Conservation (phyloP, 2,329 filamentous ascomycete genomes). For the Pestalotiopsis fici region DNA sequence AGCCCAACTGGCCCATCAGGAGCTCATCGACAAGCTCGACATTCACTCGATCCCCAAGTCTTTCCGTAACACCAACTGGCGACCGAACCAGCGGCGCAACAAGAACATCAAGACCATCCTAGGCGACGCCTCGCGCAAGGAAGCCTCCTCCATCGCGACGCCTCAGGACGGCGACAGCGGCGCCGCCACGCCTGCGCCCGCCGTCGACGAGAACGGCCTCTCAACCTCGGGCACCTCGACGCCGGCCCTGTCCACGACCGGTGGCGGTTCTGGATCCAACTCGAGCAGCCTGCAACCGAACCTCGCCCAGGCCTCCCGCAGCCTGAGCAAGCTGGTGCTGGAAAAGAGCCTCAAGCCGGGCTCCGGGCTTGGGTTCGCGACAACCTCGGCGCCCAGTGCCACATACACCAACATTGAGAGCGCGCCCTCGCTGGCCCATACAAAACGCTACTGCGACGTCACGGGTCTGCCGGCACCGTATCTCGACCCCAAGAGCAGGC, state of each 20-base stretch:
- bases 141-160: slow-evolving; percentile 83
- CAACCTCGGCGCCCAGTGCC: slow-evolving; percentile 65
- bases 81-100: slow-evolving; percentile 91
- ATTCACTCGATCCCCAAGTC: slow-evolving; percentile 83
- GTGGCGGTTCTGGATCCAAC: neutral
- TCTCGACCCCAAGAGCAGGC: slow-evolving; percentile 88
- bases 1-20: slow-evolving; percentile 77
- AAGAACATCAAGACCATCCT: slow-evolving; percentile 98
- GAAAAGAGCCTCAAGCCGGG: slow-evolving; percentile 70
- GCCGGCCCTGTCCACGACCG: slow-evolving; percentile 15
- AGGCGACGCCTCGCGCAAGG: slow-evolving; percentile 82
- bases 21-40: slow-evolving; percentile 88
- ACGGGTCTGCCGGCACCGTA: slow-evolving; percentile 92
- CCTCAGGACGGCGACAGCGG: slow-evolving; percentile 67
- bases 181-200: slow-evolving; percentile 55
- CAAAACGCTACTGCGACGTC: slow-evolving; percentile 92
- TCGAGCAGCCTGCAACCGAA: slow-evolving; percentile 56
- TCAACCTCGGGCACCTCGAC: slow-evolving; percentile 16
- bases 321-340: slow-evolving; percentile 82
- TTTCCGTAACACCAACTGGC: slow-evolving; percentile 90
- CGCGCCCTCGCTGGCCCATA: slow-evolving; percentile 81
- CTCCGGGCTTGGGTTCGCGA: slow-evolving; percentile 26
- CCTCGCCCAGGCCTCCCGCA: slow-evolving; percentile 86
- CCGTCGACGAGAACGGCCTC: slow-evolving; percentile 28
- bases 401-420: slow-evolving; percentile 98